These are phyloP conservation scores for Aspergillus puulaauensis DNA, from an alignment of 2,329 filamentous ascomycete genomes.

Conservation along the genomic window DNA sequence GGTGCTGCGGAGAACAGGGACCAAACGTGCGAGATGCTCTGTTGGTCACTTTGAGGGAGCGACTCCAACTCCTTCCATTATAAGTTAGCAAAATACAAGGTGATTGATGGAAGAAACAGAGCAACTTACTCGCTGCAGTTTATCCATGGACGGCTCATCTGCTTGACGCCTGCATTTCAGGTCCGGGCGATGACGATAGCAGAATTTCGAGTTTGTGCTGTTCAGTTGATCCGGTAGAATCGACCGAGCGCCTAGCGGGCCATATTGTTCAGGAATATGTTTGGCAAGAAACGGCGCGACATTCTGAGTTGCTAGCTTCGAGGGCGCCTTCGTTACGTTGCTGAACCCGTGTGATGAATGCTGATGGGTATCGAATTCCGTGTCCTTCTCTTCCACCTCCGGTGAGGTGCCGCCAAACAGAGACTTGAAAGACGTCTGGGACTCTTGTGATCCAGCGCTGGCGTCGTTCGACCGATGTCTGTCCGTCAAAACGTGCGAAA, in stretches of 20 bases:
- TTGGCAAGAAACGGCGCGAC: constrained; percentile 85
- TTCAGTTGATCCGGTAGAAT: constrained; percentile 44
- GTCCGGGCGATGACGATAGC: constrained; percentile 92
- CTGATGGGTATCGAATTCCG: constrained; percentile 24
- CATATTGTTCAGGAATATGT: constrained; percentile 87
- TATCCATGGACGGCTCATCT: constrained; percentile 94
- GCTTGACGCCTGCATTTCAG: constrained; percentile 89
- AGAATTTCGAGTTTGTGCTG: constrained; percentile 75
- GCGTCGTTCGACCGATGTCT: background rate
- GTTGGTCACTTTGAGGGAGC: constrained; percentile 80
- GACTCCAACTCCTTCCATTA: constrained; percentile 71
- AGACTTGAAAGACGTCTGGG: constrained; percentile 17
- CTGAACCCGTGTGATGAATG: constrained; percentile 26
- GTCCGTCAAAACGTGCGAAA: constrained; percentile 4
- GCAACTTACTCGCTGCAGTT: constrained; percentile 74
- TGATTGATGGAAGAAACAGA: background rate
- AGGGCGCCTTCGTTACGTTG: constrained; percentile 43
- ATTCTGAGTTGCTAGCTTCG: constrained; percentile 70
- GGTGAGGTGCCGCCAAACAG: constrained; percentile 22
- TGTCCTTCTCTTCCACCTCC: constrained; percentile 17
- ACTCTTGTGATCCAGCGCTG: background rate
- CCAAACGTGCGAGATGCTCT: constrained; percentile 97
- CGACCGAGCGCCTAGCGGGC: constrained; percentile 61
- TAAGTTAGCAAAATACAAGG: constrained; percentile 1
- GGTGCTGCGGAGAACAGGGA: constrained; percentile 95